phyloP scores from a whole-genome alignment of 768 basidiomycete genomes.

The Rickenella mellea region DNA sequence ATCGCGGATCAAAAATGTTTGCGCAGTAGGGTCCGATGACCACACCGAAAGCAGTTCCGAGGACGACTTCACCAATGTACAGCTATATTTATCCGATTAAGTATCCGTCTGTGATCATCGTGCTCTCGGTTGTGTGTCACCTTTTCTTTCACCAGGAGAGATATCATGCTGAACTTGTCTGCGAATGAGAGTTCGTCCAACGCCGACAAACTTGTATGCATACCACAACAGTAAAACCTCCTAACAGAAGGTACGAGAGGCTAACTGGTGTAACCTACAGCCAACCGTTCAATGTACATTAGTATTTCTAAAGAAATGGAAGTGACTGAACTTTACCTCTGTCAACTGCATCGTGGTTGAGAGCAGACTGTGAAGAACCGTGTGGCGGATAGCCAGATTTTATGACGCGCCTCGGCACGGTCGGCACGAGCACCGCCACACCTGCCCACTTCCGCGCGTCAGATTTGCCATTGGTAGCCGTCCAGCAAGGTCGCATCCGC shows the following conservation, averaged over 20 bases:
- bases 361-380: too few species aligned
- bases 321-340: too few species aligned
- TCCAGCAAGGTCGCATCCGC: too few species aligned
- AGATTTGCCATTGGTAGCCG: too few species aligned
- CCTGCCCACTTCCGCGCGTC: too few species aligned
- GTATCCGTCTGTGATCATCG: background rate
- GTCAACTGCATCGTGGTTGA: too few species aligned
- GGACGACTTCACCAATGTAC: conserved; percentile 89
- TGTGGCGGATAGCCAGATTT: too few species aligned
- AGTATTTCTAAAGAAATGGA: too few species aligned
- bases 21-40: conserved; percentile 66
- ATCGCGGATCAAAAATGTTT: conserved; percentile 65
- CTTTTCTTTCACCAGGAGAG: conserved; percentile 75
- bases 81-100: conserved; percentile 30
- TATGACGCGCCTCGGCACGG: too few species aligned
- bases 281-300: too few species aligned
- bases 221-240: conserved; percentile 44
- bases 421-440: too few species aligned
- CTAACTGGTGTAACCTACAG: conserved; percentile 41
- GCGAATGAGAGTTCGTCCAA: background rate
- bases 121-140: conserved; percentile 23
- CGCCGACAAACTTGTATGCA: conserved; percentile 9
- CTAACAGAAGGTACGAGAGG: conserved; percentile 54
- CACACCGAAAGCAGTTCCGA: conserved; percentile 67
- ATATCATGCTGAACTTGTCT: conserved; percentile 72